phyloP scores from a whole-genome alignment of 257 asterid genomes.

The Capsicum chinense region DNA sequence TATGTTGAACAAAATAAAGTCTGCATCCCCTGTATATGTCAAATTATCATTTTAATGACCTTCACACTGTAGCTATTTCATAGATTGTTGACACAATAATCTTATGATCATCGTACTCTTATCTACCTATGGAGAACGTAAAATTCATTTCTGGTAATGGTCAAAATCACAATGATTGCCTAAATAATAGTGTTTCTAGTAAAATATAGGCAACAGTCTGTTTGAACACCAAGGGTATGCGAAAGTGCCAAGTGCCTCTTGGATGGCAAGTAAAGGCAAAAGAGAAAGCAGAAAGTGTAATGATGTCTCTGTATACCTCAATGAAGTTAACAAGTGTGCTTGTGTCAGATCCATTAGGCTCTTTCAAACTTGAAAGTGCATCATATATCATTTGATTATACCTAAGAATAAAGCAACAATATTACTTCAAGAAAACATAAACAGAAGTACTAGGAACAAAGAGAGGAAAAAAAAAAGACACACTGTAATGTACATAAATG shows the following conservation, averaged over 20 bases:
- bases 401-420: constrained; percentile 46
- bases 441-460: constrained; percentile 7
- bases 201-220: background rate
- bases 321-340: constrained; percentile 65
- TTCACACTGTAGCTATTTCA: constrained; percentile 11
- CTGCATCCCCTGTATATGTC: background rate
- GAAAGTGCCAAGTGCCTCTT: background rate
- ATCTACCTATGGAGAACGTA: background rate
- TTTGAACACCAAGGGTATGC: background rate
- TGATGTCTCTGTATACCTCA: constrained; percentile 52
- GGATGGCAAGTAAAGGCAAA: constrained; percentile 9
- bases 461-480: background rate
- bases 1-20: background rate
- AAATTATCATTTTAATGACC: background rate
- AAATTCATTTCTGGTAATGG: constrained; percentile 24
- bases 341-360: constrained; percentile 73
- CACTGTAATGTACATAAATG: constrained; percentile 17
- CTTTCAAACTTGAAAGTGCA: constrained; percentile 70
- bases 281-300: constrained; percentile 21
- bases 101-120: background rate
- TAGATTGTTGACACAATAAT: background rate
- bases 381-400: constrained; percentile 72
- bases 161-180: constrained; percentile 3
- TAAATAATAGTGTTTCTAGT: background rate
- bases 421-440: constrained; percentile 20